Evolutionary conservation across 2,329 filamentous ascomycete genomes (phyloP), one percentile per base, ranked within the genome.

Genomic region (Apiospora malaysiana): DNA sequence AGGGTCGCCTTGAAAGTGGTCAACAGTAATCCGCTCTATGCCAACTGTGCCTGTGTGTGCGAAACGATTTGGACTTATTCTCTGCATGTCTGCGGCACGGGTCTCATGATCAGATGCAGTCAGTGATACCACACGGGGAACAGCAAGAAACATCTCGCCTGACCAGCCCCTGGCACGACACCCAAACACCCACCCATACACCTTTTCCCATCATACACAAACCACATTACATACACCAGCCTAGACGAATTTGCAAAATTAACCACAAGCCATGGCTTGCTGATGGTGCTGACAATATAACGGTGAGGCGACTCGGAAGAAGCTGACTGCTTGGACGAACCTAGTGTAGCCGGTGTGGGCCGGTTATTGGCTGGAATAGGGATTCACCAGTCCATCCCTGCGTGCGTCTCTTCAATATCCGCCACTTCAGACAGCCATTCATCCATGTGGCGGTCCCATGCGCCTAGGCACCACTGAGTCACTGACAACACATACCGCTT

Each of bases 401-500:
- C 27, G 32, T 63, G 56, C 56, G 32, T 63, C 32, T 40, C 14
- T 63, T 63, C 56, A 63, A 40, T 63, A 63, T 40, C 56, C 56
- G 56, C 56, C 56, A 63, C 56, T 40, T 40, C 27, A 63, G 32
- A 63, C 56, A 63, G 56, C 56, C 56, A 51, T 51, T 10, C 49
- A 56, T 56, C 49, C 49, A 40, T 63, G 32, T 63, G 56, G 40
- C 56, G 56, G 56, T n/a, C 18, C 56, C 40, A 40, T 63, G 56
- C 27, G 32, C 56, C 56, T n/a, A 37, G 56, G 56, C 56, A 63
- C 56, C 56, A 40, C 21, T 63, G 56, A 63, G 56, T 63, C 56
- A 63, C 56, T 63, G 56, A 63, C 56, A 63, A 63, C 56, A 63
- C 56, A 63, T 63, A 63, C 56, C 32, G 56, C 56, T 63, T 63